Conservation (phyloP, 495 filamentous ascomycete species). For the Hypoxylon fuscum region DNA sequence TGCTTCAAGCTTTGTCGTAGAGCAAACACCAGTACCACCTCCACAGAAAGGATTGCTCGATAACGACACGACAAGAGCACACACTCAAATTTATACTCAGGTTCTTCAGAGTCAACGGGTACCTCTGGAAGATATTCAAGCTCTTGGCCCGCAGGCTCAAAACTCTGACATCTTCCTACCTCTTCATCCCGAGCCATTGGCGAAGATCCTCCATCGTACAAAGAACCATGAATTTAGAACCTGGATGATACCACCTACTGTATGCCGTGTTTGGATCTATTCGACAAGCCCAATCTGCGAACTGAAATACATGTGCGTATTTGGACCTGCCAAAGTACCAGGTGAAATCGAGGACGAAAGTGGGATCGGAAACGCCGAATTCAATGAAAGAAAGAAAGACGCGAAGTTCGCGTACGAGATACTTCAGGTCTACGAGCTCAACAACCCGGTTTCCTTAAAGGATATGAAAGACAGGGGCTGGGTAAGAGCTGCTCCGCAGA, state of each 20-base stretch:
- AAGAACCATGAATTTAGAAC: slow-evolving; percentile 57
- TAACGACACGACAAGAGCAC: slow-evolving; percentile 26
- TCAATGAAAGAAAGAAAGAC: slow-evolving; percentile 50
- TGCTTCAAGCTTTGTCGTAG: slow-evolving; percentile 5
- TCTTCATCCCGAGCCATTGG: slow-evolving; percentile 49
- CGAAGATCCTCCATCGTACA: slow-evolving; percentile 49
- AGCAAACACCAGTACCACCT: slow-evolving; percentile 17
- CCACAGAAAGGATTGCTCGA: slow-evolving; percentile 16
- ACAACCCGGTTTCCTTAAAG: slow-evolving; percentile 55
- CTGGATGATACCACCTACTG: slow-evolving; percentile 52
- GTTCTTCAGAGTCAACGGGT: slow-evolving; percentile 60
- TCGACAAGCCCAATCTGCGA: slow-evolving; percentile 48
- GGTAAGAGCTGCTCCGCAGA: slow-evolving; percentile 49
- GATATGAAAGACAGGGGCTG: slow-evolving; percentile 55
- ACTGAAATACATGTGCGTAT: slow-evolving; percentile 60
- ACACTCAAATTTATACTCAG: slow-evolving; percentile 51
- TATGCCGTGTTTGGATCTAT: slow-evolving; percentile 60
- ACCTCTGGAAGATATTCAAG: slow-evolving; percentile 51
- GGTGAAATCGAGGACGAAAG: slow-evolving; percentile 51
- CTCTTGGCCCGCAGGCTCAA: slow-evolving; percentile 55
- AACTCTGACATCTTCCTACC: slow-evolving; percentile 59
- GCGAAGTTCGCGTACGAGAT: slow-evolving; percentile 59
- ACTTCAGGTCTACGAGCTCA: slow-evolving; percentile 61
- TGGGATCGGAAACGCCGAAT: slow-evolving; percentile 57
- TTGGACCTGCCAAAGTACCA: slow-evolving; percentile 50